Conservation (phyloP, 2,329 filamentous ascomycete species). For the Colletotrichum musicola region DNA sequence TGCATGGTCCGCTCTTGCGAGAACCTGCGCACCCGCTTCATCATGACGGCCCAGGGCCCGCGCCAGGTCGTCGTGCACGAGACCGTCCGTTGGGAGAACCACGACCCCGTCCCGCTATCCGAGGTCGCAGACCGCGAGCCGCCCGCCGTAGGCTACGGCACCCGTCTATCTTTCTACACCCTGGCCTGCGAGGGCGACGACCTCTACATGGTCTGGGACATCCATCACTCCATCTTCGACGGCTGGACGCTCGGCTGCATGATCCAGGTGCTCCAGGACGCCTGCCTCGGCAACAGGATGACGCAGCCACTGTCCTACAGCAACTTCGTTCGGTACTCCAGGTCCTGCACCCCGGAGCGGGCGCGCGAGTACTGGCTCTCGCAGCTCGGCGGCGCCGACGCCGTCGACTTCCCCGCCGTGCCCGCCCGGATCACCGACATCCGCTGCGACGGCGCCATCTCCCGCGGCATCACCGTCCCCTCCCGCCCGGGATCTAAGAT, state of each 20-base stretch:
- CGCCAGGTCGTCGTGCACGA: slow-evolving; percentile 54
- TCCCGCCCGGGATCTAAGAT: neutral
- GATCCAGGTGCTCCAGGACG: slow-evolving; percentile 26
- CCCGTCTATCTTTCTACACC: neutral
- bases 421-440: neutral
- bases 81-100: neutral
- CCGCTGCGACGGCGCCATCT: neutral
- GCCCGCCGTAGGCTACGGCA: neutral
- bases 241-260: slow-evolving; percentile 44
- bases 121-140: slow-evolving; percentile 39
- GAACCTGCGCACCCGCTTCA: neutral
- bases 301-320: neutral
- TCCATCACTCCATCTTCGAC: slow-evolving; percentile 49
- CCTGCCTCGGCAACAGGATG: slow-evolving; percentile 15
- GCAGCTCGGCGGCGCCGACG: neutral
- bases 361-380: neutral
- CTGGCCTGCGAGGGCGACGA: neutral
- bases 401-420: neutral
- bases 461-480: neutral
- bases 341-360: neutral
- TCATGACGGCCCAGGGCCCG: neutral
- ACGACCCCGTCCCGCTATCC: slow-evolving; percentile 48
- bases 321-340: neutral
- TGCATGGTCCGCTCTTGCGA: neutral
- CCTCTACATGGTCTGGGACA: slow-evolving; percentile 47